phyloP scores from a whole-genome alignment of 306 rosid genomes.

The Acacia acuminata region DNA sequence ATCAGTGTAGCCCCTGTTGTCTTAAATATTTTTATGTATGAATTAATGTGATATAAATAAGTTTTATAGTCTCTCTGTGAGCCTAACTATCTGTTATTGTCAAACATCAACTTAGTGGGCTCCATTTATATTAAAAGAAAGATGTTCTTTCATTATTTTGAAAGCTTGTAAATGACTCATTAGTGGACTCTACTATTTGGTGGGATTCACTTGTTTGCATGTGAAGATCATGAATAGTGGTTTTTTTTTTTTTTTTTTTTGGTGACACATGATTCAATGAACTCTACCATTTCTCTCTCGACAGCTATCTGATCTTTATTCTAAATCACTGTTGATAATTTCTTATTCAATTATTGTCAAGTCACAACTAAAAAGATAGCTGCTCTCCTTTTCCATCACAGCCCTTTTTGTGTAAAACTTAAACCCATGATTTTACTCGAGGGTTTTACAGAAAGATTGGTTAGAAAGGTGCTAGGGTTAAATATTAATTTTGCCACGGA shows the following conservation, averaged over 20 bases:
- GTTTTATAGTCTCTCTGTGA: background rate
- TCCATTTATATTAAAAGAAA: background rate
- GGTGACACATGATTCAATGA: background rate
- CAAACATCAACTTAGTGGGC: background rate
- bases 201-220: background rate
- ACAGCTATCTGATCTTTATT: background rate
- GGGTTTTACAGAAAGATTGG: background rate
- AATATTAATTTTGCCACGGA: no score
- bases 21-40: slow-evolving; percentile 29
- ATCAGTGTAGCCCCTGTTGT: slow-evolving; percentile 21
- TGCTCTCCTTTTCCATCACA: no score
- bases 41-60: slow-evolving; percentile 49
- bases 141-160: background rate
- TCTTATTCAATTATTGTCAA: background rate
- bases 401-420: background rate
- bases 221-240: background rate
- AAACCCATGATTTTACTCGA: background rate
- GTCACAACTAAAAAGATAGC: background rate
- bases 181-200: background rate
- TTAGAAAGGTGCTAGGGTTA: no score
- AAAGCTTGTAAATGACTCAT: background rate
- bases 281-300: background rate
- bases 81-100: background rate
- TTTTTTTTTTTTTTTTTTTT: background rate
- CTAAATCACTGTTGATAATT: background rate